Base-by-base conservation (phyloP, 2,329 filamentous ascomycete species). In the Didymella pinodella region DNA sequence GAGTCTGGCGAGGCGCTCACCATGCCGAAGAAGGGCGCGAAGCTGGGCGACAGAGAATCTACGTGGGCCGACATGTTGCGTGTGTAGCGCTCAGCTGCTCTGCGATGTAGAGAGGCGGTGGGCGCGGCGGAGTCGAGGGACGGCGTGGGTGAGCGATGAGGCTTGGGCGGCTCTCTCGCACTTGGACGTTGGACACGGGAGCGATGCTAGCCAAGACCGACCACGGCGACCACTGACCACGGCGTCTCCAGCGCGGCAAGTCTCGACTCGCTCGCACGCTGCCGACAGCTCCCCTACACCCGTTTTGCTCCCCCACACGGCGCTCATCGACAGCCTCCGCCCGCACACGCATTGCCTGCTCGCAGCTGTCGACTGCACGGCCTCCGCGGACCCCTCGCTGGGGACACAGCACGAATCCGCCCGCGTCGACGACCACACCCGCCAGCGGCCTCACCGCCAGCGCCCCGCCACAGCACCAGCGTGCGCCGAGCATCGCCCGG, bases 1-100 rank as follows among this genome's bases (percentile, higher is more conserved):
- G 22, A 34, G 50, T 18, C 18, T 22, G 41, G 12, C 34, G 38
- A 45, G 54, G 48, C 59, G 81, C 88, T 80, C 83, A 93, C 90
- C 90, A 94, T 92, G 83, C 91, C 91, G 77, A 94, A 85, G 83
- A 94, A 95, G 70, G 91, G 91, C 81, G 91, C 91, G 77, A 93
- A 94, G 80, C 90, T 91, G 70, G 91, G 91, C 59, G 89, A 83
- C 63, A 68, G 58, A 50, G 65, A 62, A 29, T 71, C 63, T 18
- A 62, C 55, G 36, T 64, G 62, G 43, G 56, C 65, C 51, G 64
- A 64, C 66, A 71, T 71, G 60, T 4, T 64, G 65, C 38, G 65
- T 41, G 48, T 45, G 59, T 31, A 25, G 34, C 14, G 26, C 28
- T 43, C 49, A 31, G 38, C 45, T 36, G 8, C 43, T 31, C 29